Conservation (phyloP, 805 yeast species). For the Blastobotrys peoriensis region DNA sequence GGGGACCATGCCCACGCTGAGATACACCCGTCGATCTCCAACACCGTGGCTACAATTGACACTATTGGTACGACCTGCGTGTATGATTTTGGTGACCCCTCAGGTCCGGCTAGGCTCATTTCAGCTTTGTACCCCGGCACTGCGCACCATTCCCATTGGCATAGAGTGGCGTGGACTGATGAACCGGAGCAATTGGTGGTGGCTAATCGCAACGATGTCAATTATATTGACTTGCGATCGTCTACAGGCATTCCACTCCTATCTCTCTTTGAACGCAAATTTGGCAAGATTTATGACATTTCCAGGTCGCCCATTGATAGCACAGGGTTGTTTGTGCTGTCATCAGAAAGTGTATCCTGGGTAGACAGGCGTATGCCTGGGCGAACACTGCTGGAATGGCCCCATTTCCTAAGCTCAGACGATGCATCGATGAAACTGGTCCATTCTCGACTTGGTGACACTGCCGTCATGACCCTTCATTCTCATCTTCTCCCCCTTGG, state of each 20-base stretch:
- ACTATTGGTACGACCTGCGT: neutral
- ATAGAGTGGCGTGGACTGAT: neutral
- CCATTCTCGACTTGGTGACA: constrained; percentile 3
- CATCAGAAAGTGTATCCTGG: constrained; percentile 62
- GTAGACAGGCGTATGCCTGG: constrained; percentile 33
- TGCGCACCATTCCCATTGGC: neutral
- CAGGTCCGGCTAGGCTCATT: neutral
- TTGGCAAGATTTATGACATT: constrained; percentile 16
- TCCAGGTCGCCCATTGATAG: constrained; percentile 19
- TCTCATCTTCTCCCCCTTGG: constrained; percentile 32
- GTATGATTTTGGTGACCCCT: neutral
- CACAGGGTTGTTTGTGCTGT: constrained; percentile 46
- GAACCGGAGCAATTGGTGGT: neutral
- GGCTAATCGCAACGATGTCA: neutral
- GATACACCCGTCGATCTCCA: neutral
- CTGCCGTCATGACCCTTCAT: constrained; percentile 22
- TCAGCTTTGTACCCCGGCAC: neutral
- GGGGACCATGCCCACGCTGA: neutral
- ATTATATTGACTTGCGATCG: neutral
- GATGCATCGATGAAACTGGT: constrained; percentile 49
- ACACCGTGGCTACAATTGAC: neutral
- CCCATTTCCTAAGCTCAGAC: constrained; percentile 50
- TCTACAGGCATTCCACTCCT: constrained; percentile 3
- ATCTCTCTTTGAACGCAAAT: constrained; percentile 3
- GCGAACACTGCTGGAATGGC: constrained; percentile 61